Evolutionary conservation across 2,329 filamentous ascomycete species (phyloP).

Genomic region (Epichloe gansuensis): DNA sequence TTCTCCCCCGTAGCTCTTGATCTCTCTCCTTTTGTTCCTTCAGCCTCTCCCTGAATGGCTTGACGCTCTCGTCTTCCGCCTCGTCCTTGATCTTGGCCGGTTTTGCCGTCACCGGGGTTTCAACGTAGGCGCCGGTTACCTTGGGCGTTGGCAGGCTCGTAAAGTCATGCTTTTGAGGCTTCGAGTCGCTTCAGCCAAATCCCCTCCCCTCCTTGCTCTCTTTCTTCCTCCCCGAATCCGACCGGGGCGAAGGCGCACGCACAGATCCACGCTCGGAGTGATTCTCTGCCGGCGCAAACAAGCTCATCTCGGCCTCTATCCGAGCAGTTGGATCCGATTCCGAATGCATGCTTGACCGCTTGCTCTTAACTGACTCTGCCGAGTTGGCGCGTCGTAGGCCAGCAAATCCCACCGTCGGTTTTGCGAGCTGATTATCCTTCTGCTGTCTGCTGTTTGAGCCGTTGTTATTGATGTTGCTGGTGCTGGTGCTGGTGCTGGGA

Average conservation of each 20-base stretch:
- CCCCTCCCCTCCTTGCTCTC: slow-evolving; percentile 13
- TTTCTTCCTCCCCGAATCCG: slow-evolving; percentile 20
- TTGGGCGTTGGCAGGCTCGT: slow-evolving; percentile 39
- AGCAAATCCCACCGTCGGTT: slow-evolving; percentile 34
- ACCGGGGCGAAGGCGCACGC: slow-evolving; percentile 32
- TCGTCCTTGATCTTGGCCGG: slow-evolving; percentile 19
- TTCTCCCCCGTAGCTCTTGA: neutral
- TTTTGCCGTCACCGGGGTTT: slow-evolving; percentile 39
- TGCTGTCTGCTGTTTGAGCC: slow-evolving; percentile 4
- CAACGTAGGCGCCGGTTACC: slow-evolving; percentile 43
- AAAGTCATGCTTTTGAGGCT: slow-evolving; percentile 31
- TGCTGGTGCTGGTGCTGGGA: neutral
- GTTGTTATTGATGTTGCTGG: neutral
- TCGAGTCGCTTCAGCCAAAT: slow-evolving; percentile 34
- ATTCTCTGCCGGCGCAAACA: slow-evolving; percentile 43
- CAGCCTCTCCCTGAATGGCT: slow-evolving; percentile 8
- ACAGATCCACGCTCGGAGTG: slow-evolving; percentile 44
- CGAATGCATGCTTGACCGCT: slow-evolving; percentile 36
- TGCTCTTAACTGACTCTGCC: slow-evolving; percentile 34
- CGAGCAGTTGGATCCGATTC: slow-evolving; percentile 44
- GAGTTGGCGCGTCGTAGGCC: slow-evolving; percentile 32
- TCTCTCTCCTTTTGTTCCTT: slow-evolving; percentile 8
- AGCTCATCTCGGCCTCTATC: slow-evolving; percentile 42
- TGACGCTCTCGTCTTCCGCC: neutral
- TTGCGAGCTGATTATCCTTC: slow-evolving; percentile 16